Base-by-base conservation (phyloP, 208 protist species). In the Leishmania tarentolae region DNA sequence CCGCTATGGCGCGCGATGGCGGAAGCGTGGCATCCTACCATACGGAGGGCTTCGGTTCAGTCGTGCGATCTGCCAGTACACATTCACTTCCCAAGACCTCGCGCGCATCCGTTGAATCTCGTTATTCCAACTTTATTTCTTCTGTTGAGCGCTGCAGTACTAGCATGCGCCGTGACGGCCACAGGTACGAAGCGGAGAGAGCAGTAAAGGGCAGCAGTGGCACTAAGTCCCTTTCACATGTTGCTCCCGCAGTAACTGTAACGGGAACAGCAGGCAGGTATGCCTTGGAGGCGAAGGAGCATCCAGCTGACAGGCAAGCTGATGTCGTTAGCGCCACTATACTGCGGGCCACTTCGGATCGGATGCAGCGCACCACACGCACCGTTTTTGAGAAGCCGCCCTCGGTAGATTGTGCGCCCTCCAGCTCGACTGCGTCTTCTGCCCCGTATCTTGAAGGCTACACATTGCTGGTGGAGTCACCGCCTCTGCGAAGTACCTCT, bases 401-500 rank as follows among this genome's bases (percentile, higher is more conserved):
- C 2, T 65, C 70, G 24, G n/a, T n/a, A 37, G 70, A 75, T 50
- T 8, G 24, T 28, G 66, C 40, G 9, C 40, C 66, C 40, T 72
- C 42, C 44, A 35, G n/a, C 6, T 3, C 42, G 53, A 21, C 73
- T 31, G 24, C 15, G 65, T 76, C 66, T 72, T 42, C 35, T 69
- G 13, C 17, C 40, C 57, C 0, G 70, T 24, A 65, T 37, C 28
- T 37, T 35, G 76, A 81, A 6, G 76, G 81, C 47, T 78, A 56
- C 61, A 56, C 76, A 2, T 68, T 75, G 3, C 66, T 65, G 24
- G 76, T 78, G 24, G 81, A 65, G 61, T 77, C 76, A 17, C 21
- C 76, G 11, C 81, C 50, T 19, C 70, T 80, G 24, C 50, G 80
- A 42, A 78, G 76, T 52, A 63, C 81, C 19, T 68, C 76, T 40